phyloP scores from a whole-genome alignment of 1,284 basidiomycete genomes.

The Xerocomus nothofagi region DNA sequence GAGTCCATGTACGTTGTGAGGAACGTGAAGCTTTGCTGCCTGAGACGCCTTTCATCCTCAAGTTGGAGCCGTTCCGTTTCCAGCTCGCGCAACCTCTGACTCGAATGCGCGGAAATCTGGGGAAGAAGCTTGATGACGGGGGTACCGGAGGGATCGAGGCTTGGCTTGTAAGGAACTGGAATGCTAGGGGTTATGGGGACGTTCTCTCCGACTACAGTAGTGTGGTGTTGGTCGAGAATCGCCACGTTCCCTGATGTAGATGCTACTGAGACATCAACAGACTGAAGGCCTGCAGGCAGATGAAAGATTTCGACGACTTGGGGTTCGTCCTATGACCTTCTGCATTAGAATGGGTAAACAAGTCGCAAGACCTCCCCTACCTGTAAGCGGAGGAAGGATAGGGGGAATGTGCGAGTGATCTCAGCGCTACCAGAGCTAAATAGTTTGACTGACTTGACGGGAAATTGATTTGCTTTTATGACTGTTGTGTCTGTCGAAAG shows the following conservation, averaged over 20 bases:
- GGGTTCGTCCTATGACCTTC: conserved; percentile 13
- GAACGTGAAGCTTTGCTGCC: conserved; percentile 24
- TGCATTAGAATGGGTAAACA: background rate
- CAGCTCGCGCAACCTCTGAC: conserved; percentile 11
- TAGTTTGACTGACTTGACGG: conserved; percentile 27
- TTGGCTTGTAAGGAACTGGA: too few species aligned
- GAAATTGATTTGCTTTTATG: conserved; percentile 16
- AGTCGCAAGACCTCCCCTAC: conserved; percentile 1
- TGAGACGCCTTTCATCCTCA: conserved; percentile 20
- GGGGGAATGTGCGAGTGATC: conserved; percentile 23
- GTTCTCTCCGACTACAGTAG: too few species aligned
- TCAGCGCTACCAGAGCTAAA: conserved; percentile 17
- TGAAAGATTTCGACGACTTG: conserved; percentile 21
- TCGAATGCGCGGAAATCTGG: background rate
- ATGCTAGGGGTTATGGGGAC: too few species aligned
- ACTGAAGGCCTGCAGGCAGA: conserved; percentile 10
- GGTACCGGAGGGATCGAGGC: too few species aligned
- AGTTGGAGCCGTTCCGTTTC: conserved; percentile 13
- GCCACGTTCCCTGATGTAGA: conserved; percentile 10
- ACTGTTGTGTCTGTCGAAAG: conserved; percentile 7
- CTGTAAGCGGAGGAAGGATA: conserved; percentile 12
- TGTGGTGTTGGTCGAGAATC: conserved; percentile 20
- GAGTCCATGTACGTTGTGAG: conserved; percentile 32
- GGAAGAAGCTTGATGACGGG: too few species aligned
- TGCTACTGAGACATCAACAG: conserved; percentile 16